Conservation (phyloP, 2,329 filamentous ascomycete genomes). For the Reticulascus tulasneorum region DNA sequence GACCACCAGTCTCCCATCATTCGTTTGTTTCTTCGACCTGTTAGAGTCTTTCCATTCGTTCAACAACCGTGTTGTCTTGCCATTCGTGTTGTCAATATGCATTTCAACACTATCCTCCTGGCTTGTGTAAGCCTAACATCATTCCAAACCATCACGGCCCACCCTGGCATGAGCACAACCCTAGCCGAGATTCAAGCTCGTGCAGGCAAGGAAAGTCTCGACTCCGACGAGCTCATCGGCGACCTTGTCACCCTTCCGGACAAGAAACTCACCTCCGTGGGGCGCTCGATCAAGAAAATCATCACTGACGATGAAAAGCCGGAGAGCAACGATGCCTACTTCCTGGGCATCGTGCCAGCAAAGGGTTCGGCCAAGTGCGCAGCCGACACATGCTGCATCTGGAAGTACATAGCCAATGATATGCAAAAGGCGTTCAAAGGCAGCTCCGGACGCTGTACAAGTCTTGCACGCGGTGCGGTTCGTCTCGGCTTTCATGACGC, state of each 20-base stretch:
- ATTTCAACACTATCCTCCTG: too few species aligned
- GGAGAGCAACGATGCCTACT: conserved; percentile 18
- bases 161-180: conserved; percentile 14
- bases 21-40: too few species aligned
- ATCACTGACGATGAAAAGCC: conserved; percentile 25
- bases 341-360: conserved; percentile 10
- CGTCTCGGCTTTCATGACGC: conserved; percentile 47
- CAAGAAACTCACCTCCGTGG: conserved; percentile 28
- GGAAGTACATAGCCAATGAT: conserved; percentile 37
- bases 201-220: conserved; percentile 6
- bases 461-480: conserved; percentile 37
- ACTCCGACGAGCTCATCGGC: conserved; percentile 24
- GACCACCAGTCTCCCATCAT: too few species aligned
- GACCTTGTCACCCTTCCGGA: conserved; percentile 29
- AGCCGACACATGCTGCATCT: conserved; percentile 39
- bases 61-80: too few species aligned
- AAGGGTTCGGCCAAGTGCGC: conserved; percentile 24
- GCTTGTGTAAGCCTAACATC: too few species aligned
- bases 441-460: conserved; percentile 34
- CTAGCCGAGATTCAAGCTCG: conserved; percentile 16
- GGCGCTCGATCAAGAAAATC: conserved; percentile 32
- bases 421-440: conserved; percentile 31
- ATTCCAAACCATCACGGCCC: conserved; percentile 11
- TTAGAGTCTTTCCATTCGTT: too few species aligned
- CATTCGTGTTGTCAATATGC: too few species aligned